Conservation (phyloP, 495 filamentous ascomycete genomes). For the Penicillium coprophilum region DNA sequence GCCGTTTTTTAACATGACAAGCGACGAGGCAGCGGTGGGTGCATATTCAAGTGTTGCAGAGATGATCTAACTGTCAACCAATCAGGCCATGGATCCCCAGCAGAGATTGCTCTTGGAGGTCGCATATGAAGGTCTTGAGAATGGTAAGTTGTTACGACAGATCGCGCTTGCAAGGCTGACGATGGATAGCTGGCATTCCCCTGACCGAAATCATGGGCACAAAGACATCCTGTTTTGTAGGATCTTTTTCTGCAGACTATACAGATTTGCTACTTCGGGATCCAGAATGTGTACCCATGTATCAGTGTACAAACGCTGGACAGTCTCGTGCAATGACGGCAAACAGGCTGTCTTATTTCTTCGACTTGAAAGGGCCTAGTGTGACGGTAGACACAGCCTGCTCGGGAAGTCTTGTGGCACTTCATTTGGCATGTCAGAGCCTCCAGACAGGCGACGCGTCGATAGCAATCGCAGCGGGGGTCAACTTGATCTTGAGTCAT, state of each 20-base stretch:
- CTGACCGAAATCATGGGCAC: constrained; percentile 41
- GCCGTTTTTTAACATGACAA: constrained; percentile 56
- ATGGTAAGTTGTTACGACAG: constrained; percentile 13
- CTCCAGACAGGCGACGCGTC: constrained; percentile 43
- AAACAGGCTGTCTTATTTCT: constrained; percentile 46
- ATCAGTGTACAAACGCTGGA: constrained; percentile 34
- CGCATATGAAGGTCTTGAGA: constrained; percentile 60
- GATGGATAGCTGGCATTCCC: constrained; percentile 31
- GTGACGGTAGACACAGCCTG: constrained; percentile 56
- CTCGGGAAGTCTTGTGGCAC: constrained; percentile 47
- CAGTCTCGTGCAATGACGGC: constrained; percentile 41
- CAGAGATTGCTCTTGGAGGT: constrained; percentile 58
- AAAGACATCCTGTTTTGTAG: constrained; percentile 50
- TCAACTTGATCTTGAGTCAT: constrained; percentile 34
- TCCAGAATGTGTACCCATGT: constrained; percentile 31
- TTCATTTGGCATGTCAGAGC: constrained; percentile 50
- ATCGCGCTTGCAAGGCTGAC: not conserved
- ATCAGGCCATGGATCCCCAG: constrained; percentile 46
- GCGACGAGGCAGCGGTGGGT: constrained; percentile 51
- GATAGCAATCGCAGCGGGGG: constrained; percentile 39
- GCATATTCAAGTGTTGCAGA: not conserved
- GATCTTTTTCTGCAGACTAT: constrained; percentile 35
- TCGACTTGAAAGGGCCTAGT: constrained; percentile 43
- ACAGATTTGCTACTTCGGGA: constrained; percentile 32
- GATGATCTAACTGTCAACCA: not conserved